Conservation (phyloP, 257 asterid genomes). For the Anisodus acutangulus region DNA sequence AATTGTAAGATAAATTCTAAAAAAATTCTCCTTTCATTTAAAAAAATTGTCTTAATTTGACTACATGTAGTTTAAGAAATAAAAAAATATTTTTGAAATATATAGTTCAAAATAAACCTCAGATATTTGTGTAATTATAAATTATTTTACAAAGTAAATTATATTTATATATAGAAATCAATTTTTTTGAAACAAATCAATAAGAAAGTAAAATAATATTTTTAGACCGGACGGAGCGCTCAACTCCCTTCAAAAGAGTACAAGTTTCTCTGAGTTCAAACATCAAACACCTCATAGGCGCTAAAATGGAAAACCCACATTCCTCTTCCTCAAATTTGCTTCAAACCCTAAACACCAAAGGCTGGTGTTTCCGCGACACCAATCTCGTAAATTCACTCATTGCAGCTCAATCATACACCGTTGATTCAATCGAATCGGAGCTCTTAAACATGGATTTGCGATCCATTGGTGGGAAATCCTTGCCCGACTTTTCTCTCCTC, state of each 20-base stretch:
- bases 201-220: too few relatives aligned
- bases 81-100: too few relatives aligned
- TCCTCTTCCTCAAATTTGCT: slow-evolving; percentile 45
- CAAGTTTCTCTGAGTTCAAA: slow-evolving; percentile 1
- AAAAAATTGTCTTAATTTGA: too few relatives aligned
- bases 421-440: slow-evolving; percentile 67
- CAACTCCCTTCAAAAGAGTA: neutral
- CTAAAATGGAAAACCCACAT: slow-evolving; percentile 48
- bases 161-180: too few relatives aligned
- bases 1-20: too few relatives aligned
- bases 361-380: slow-evolving; percentile 66
- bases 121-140: too few relatives aligned
- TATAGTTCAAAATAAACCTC: too few relatives aligned
- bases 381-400: slow-evolving; percentile 53
- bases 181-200: too few relatives aligned
- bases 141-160: too few relatives aligned
- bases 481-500: slow-evolving; percentile 64
- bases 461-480: slow-evolving; percentile 71
- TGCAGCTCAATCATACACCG: slow-evolving; percentile 47
- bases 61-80: too few relatives aligned
- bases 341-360: slow-evolving; percentile 58
- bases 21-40: too few relatives aligned
- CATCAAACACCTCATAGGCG: slow-evolving; percentile 41
- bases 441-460: slow-evolving; percentile 71
- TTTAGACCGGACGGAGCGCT: neutral